Evolutionary conservation across 176 grass and related monocot species (phyloP), one percentile per base, ranked within the genome.

Genomic region (Lolium perenne): DNA sequence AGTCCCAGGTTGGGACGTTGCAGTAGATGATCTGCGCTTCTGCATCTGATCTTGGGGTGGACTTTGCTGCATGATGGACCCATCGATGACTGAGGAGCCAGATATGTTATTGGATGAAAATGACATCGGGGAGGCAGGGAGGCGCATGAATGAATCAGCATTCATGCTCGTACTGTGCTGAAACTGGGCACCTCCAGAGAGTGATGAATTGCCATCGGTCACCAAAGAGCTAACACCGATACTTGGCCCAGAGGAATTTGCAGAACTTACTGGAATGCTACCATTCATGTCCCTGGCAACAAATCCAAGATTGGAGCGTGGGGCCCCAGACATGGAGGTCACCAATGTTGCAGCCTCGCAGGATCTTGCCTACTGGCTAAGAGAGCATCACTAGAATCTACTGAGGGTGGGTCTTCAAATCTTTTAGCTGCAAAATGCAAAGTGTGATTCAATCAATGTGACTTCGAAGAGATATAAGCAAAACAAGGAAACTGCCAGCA

Each of bases 61-160:
- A 79, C 84, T 96, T 74, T 93, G 94, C 79, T 99, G 97, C 62
- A 94, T 88, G 80, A 94, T 94, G 76, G 94, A 92, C 60, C 94
- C 94, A 80, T 99, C 94, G 84, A 99, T 91, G 70, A 96, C 94
- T 38, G 97, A 96, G 20, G 97, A 94, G 47, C 94, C 90, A 73
- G 97, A 99, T 56, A 94, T 91, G 79, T 99, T 98, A 86, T 94
- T 99, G 56, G 97, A 99, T 82, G 97, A 99, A 88, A 99, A 99
- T 49, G 97, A 99, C 88, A 99, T 96, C 18, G 97, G 97, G 40
- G 97, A 99, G 60, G 97, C 90, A 85, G 97, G 97, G 46, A 96
- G 87, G 67, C 92, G 94, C 88, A 92, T 94, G 80, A 94, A 96
- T 41, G 97, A 94, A 23, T 99, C 97, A 59, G 84, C 93, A 82